A percentile compares a stretch with the other conserved stretches of the same genome.
Conservation (phyloP, 2,329 filamentous ascomycete species). For the Madurella fahalii region DNA sequence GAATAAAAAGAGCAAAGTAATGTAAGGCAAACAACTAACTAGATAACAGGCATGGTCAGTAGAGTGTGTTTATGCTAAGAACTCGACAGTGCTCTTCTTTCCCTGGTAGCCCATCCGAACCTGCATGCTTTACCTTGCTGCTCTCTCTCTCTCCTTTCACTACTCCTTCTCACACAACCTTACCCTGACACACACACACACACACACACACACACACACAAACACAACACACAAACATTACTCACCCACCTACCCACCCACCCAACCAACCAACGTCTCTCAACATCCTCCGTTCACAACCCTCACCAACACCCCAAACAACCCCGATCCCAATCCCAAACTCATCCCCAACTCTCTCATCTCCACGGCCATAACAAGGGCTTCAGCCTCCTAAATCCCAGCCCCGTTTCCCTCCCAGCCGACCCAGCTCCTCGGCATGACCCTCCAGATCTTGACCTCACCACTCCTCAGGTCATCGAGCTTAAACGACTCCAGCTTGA, state of each 20-base stretch:
- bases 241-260: background rate
- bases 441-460: slow-evolving; percentile 95
- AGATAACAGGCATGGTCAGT: background rate
- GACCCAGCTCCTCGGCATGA: slow-evolving; percentile 88
- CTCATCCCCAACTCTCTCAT: slow-evolving; percentile 10
- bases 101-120: background rate
- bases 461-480: slow-evolving; percentile 87
- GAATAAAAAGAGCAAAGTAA: background rate
- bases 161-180: background rate
- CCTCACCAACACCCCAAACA: slow-evolving; percentile 20
- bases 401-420: slow-evolving; percentile 61
- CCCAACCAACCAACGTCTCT: background rate
- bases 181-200: background rate
- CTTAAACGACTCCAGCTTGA: slow-evolving; percentile 90
- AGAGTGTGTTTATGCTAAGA: background rate
- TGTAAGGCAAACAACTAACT: background rate
- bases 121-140: too few relatives aligned
- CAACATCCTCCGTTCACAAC: slow-evolving; percentile 14
- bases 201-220: background rate
- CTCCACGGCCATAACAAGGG: slow-evolving; percentile 17
- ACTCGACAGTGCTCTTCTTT: background rate
- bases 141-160: background rate
- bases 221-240: background rate
- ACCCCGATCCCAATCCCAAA: slow-evolving; percentile 1
- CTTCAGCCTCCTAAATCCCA: slow-evolving; percentile 40